Evolutionary conservation across 305 asterid genomes (phyloP).

Genomic region (Rubia peregrina): DNA sequence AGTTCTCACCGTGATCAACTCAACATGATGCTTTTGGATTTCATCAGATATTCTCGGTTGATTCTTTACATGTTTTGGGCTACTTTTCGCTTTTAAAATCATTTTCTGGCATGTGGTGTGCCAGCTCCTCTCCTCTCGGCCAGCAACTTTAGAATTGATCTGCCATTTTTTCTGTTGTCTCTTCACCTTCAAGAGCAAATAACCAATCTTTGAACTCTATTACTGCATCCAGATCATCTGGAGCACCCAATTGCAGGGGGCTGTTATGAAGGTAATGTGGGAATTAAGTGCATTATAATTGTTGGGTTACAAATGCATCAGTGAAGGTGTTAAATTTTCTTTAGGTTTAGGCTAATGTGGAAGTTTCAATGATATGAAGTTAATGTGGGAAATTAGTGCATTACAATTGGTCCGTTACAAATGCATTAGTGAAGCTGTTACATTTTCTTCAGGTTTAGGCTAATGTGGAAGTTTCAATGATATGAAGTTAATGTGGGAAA

Average conservation of each 20-base stretch:
- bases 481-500: no score
- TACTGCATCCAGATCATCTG: constrained; percentile 81
- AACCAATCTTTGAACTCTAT: constrained; percentile 88
- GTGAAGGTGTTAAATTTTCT: no score
- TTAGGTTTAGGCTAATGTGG: no score
- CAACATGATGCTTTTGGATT: constrained; percentile 61
- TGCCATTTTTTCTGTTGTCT: constrained; percentile 42
- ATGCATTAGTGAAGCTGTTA: no score
- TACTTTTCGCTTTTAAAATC: constrained; percentile 66
- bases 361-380: no score
- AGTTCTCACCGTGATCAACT: constrained; percentile 70
- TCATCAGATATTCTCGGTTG: constrained; percentile 24
- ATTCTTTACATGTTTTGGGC: constrained; percentile 33
- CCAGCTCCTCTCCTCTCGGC: constrained; percentile 87
- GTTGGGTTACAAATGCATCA: no score
- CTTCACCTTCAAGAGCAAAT: constrained; percentile 90
- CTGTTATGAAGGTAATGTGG: no score
- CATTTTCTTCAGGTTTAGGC: no score
- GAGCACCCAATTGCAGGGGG: constrained; percentile 63
- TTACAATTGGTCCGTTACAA: no score
- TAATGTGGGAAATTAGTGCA: no score
- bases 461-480: no score
- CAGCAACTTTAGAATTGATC: constrained; percentile 40
- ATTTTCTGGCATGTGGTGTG: constrained; percentile 68
- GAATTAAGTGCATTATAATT: no score